Percentiles rank a stretch among this genome's conserved stretches.
Evolutionary conservation across 169 alveolate species (phyloP).

Genomic region (Eimeria praecox): DNA sequence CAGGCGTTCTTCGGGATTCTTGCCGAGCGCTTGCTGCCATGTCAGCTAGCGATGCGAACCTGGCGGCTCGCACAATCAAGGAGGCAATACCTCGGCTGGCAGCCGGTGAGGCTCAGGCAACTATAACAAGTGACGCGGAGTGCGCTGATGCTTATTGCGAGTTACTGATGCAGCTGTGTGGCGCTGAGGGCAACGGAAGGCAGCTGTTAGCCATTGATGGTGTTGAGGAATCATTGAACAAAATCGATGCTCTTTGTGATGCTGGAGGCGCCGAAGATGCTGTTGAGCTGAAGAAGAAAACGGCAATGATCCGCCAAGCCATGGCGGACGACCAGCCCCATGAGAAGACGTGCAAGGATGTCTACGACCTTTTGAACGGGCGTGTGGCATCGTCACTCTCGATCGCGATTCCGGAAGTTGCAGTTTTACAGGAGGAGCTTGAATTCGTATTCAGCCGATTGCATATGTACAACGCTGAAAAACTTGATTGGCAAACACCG

Average conservation of each 20-base stretch:
- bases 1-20: constrained; percentile 71
- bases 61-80: constrained; percentile 79
- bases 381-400: constrained; percentile 76
- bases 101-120: constrained; percentile 79
- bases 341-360: constrained; percentile 82
- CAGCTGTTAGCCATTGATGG: constrained; percentile 77
- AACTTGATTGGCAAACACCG: constrained; percentile 67
- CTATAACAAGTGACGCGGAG: constrained; percentile 68
- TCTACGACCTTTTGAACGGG: constrained; percentile 71
- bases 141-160: constrained; percentile 81
- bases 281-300: constrained; percentile 65
- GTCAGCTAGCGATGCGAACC: constrained; percentile 78
- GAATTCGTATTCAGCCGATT: constrained; percentile 76
- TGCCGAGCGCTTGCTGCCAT: constrained; percentile 81
- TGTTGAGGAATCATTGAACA: constrained; percentile 69
- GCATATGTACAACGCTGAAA: constrained; percentile 75
- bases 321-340: constrained; percentile 83
- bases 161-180: constrained; percentile 75
- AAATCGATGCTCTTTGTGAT: constrained; percentile 49
- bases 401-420: constrained; percentile 78
- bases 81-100: constrained; percentile 79
- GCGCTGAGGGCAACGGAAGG: constrained; percentile 80
- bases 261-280: constrained; percentile 69
- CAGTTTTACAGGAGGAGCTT: constrained; percentile 76
- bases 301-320: constrained; percentile 83